These are phyloP conservation scores for Dactylellina cionopaga DNA, from an alignment of 2,329 filamentous ascomycete species.

Conservation along the genomic window DNA sequence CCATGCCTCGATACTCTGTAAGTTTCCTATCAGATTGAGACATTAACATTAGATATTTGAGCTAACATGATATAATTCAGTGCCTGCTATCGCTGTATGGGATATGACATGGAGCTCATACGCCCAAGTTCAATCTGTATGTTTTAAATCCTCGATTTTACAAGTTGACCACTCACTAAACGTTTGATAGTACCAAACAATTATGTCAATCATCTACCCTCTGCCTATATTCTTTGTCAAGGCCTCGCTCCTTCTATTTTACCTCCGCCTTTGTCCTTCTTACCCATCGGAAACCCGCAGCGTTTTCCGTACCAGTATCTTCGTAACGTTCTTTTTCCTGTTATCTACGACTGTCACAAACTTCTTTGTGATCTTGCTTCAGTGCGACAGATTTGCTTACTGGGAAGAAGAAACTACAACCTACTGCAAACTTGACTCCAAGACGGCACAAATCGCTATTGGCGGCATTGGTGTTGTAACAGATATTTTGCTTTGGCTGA, in stretches of 20 bases:
- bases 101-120: slow-evolving; percentile 49
- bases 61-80: slow-evolving; percentile 4
- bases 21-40: no score
- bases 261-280: slow-evolving; percentile 40
- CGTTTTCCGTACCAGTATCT: slow-evolving; percentile 44
- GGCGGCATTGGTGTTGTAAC: slow-evolving; percentile 37
- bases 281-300: slow-evolving; percentile 45
- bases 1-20: no score
- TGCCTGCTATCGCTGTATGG: slow-evolving; percentile 33
- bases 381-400: slow-evolving; percentile 43
- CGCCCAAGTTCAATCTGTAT: slow-evolving; percentile 26
- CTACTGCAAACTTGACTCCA: slow-evolving; percentile 28
- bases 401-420: slow-evolving; percentile 34
- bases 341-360: slow-evolving; percentile 26
- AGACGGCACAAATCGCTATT: slow-evolving; percentile 30
- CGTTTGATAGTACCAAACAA: slow-evolving; percentile 36
- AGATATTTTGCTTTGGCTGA: slow-evolving; percentile 42
- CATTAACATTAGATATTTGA: no score
- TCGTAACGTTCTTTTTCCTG: slow-evolving; percentile 47
- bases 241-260: slow-evolving; percentile 35
- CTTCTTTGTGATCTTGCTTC: slow-evolving; percentile 35
- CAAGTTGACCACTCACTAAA: neutral
- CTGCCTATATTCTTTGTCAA: slow-evolving; percentile 44
- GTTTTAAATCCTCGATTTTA: neutral
- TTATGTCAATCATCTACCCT: slow-evolving; percentile 34